Base-by-base conservation (phyloP, 2,329 filamentous ascomycete genomes). In the Aspergillus floridensis region DNA sequence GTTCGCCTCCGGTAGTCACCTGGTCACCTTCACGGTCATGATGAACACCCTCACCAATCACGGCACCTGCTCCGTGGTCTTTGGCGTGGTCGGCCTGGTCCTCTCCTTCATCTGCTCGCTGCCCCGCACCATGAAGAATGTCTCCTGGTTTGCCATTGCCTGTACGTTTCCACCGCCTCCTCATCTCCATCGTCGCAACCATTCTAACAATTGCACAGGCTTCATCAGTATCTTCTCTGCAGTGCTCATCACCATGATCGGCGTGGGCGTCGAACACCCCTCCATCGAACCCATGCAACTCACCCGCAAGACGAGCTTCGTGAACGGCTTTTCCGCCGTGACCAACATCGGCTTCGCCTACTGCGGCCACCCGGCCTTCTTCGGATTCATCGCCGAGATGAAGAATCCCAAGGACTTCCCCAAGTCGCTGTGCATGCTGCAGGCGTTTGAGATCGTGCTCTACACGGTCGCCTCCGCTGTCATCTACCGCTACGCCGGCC, bases 301-400 rank as follows among this genome's bases (percentile, higher is more conserved):
- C 21, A 75, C 76, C 4, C 67, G 73, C 19, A 68, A 78, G 2
- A 70, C 82, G 0, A 76, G 73, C 41, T 78, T 88, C 49, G 77
- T 79, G 51, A 78, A 82, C 46, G 84, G 79, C 19, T 87, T 89
- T 68, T 80, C 84, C 46, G 82, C 84, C n/a, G 80, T 88, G 57
- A 82, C 80, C 65, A 90, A 90, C 75, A 90, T 91, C 59, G 80
- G 89, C 58, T 86, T 91, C 60, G 88, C 88, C 53, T 91, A 88
- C 76, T 80, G 85, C 74, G 86, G 85, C n/a, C 86, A 88, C 67
- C 84, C 87, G n/a, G 86, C 85, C 62, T 90, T 89, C 77, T 89
- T 89, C 73, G 81, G 79, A 66, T 84, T 90, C 69, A 84, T 88
- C 61, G 80, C 81, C 49, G 88, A 90, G 71, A 82, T 90, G 75